These are phyloP conservation scores for Cucurbita argyrosperma DNA, from an alignment of 306 rosid genomes.

Conservation along the genomic window DNA sequence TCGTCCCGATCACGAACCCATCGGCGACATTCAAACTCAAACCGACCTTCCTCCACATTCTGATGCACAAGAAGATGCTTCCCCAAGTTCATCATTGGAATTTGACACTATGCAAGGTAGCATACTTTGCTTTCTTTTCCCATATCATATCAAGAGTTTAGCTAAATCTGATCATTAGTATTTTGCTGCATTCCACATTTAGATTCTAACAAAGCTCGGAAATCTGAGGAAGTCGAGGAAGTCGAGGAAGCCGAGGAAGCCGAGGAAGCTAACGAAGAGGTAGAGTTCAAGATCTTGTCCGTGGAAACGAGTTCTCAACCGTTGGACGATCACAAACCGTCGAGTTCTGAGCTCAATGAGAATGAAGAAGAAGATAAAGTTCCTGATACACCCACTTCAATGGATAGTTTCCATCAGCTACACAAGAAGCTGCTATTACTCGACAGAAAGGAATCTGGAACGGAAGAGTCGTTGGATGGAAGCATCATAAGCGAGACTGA, in stretches of 20 bases:
- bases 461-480: constrained; percentile 78
- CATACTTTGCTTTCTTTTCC: not conserved
- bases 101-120: constrained; percentile 32
- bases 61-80: constrained; percentile 30
- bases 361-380: constrained; percentile 58
- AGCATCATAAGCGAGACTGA: constrained; percentile 59
- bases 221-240: not conserved
- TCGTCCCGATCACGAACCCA: constrained; percentile 23
- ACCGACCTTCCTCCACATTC: constrained; percentile 16
- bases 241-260: constrained; percentile 1
- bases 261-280: constrained; percentile 20
- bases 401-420: constrained; percentile 45
- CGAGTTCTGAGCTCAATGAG: constrained; percentile 22
- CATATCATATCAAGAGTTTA: not conserved
- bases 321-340: constrained; percentile 14
- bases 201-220: constrained; percentile 10
- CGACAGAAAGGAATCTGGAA: constrained; percentile 63
- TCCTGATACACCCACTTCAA: constrained; percentile 71
- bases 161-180: not conserved
- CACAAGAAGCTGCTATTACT: constrained; percentile 47
- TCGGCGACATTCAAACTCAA: constrained; percentile 42
- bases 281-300: constrained; percentile 39
- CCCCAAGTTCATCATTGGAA: constrained; percentile 29
- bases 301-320: constrained; percentile 28
- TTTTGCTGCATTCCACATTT: constrained; percentile 1